Evolutionary conservation across 2,329 filamentous ascomycete genomes (phyloP), one percentile per base, ranked within the genome.

Genomic region (Emergomyces orientalis): DNA sequence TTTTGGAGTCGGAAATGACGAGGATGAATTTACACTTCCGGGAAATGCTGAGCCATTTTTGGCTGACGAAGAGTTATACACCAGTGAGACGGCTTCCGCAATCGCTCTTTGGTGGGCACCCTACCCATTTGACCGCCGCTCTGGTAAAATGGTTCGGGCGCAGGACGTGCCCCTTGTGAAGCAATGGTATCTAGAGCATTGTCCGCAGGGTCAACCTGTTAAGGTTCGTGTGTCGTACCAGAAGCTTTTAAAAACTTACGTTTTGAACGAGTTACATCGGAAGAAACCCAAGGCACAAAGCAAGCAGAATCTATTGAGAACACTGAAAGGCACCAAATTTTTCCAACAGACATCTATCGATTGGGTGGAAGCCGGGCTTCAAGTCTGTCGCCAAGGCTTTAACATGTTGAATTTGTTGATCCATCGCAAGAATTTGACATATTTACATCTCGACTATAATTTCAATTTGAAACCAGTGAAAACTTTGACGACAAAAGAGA

Each of bases 381-480:
- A 99, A 78, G 94, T 99, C 65, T 99, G 94, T 75, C 87, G 94
- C 59, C 94, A 99, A 75, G 94, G 94, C 62, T 99, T 97, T 82
- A 99, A 99, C 78, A 99, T 99, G 93, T 81, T 99, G 64, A 99
- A 99, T 71, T 81, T 99, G 61, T 81, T 99, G 68, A 99, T 99
- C 68, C 94, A 99, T 74, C 88, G 94, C 71, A 99, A 99, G 82
- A 99, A 99, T 75, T 79, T 99, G 69, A 99, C 94, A 0, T 99
- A 99, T 73, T 84, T 99, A 62, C 95, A 99, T 81, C 86, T 99
- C 62, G 94, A 99, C 73, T 99, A 97, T 81, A 99, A 99, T 77
- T 99, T 99, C 82, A 99, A 99, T 76, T 73, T 99, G 76, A 99
- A 99, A 81, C 94, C 94, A 2, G 94, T 99, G 75, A 99, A 99